Percentiles rank a stretch among this genome's conserved stretches.
phyloP scores from a whole-genome alignment of 768 basidiomycete genomes.

The Tricholoma terreum region DNA sequence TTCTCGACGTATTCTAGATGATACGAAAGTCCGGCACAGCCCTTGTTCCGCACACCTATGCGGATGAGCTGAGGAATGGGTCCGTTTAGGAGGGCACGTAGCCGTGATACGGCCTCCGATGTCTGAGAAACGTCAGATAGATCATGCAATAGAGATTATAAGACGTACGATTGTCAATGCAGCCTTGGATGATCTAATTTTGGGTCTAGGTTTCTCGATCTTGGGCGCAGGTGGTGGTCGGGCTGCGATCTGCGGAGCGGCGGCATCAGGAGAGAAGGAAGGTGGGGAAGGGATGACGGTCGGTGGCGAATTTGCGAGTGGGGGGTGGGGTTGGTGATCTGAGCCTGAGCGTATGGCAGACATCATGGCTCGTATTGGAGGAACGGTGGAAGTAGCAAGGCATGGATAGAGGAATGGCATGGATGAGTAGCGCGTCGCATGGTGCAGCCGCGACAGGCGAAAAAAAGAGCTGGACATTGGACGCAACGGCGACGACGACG shows the following conservation, averaged over 20 bases:
- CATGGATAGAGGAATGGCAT: conserved; percentile 31
- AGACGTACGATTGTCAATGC: conserved; percentile 67
- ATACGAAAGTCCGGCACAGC: conserved; percentile 86
- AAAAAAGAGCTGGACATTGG: conserved; percentile 26
- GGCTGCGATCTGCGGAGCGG: conserved; percentile 69
- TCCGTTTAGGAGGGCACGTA: conserved; percentile 69
- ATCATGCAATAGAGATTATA: not conserved
- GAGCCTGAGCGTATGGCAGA: conserved; percentile 50
- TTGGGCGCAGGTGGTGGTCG: conserved; percentile 70
- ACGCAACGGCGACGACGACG: not conserved
- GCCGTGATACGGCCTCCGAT: conserved; percentile 67
- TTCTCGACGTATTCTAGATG: conserved; percentile 94
- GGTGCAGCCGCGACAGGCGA: conserved; percentile 28
- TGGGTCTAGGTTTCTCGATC: conserved; percentile 59
- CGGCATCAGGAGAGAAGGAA: conserved; percentile 52
- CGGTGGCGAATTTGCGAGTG: conserved; percentile 48
- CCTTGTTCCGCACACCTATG: conserved; percentile 95
- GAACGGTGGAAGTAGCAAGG: conserved; percentile 30
- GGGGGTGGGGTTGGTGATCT: conserved; percentile 21
- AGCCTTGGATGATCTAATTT: conserved; percentile 69
- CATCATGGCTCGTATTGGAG: conserved; percentile 62
- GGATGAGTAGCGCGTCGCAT: conserved; percentile 29
- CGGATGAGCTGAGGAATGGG: conserved; percentile 91
- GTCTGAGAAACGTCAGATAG: conserved; percentile 49
- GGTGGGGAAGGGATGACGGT: conserved; percentile 45